Percentiles rank a stretch among this genome's conserved stretches.
Conservation (phyloP, 2,329 filamentous ascomycete species). For the Aciculosporium take region DNA sequence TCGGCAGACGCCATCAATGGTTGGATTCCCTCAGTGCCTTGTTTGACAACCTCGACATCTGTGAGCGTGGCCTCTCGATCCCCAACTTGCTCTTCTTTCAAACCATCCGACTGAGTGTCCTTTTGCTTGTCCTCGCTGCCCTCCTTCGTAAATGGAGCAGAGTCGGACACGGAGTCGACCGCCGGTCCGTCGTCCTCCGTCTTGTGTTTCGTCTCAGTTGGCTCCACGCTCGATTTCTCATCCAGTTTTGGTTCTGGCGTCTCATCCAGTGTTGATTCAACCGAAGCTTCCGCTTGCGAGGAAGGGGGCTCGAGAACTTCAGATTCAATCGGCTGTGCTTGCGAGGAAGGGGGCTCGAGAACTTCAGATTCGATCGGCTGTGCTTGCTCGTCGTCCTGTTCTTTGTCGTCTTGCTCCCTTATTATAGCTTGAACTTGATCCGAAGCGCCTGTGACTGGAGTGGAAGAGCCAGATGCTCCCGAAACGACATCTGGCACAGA, state of each 20-base stretch:
- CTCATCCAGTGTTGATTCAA: conserved; percentile 14
- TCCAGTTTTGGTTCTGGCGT: conserved; percentile 15
- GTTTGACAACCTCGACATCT: not conserved
- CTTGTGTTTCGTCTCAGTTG: conserved; percentile 13
- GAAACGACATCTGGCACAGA: conserved; percentile 2
- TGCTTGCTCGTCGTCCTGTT: conserved; percentile 1
- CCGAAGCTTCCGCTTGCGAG: conserved; percentile 15
- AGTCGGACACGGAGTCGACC: conserved; percentile 6
- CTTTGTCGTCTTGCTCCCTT: not conserved
- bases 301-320: conserved; percentile 19
- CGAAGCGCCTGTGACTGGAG: not conserved
- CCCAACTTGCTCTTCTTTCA: conserved; percentile 7
- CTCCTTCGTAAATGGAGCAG: conserved; percentile 14
- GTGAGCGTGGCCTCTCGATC: not conserved
- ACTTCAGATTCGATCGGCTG: conserved; percentile 9
- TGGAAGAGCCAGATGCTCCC: not conserved
- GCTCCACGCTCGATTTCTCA: conserved; percentile 9
- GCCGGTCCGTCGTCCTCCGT: not conserved
- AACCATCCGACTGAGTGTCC: conserved; percentile 8
- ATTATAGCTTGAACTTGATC: not conserved
- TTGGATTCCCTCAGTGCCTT: not conserved
- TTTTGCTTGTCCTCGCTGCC: conserved; percentile 21
- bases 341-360: conserved; percentile 5
- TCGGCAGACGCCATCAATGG: not conserved
- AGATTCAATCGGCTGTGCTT: conserved; percentile 3